Base-by-base conservation (phyloP, 2,329 filamentous ascomycete genomes). In the Diaporthe sp. region DNA sequence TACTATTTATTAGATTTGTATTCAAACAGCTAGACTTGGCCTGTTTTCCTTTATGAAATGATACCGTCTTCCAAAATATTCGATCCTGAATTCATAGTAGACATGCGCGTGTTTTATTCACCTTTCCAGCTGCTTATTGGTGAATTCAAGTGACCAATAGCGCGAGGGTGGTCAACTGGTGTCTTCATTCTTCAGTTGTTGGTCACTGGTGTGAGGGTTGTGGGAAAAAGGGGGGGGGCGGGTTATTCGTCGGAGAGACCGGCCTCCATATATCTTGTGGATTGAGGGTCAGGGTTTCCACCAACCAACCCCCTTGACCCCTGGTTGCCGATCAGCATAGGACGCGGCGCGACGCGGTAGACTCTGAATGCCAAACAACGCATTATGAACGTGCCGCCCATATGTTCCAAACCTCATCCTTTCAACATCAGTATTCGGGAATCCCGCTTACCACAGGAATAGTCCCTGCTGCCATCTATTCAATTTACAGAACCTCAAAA, bases 11-110 rank as follows among this genome's bases (percentile, higher is more conserved):
- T 61, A 42, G 71, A 38, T 30, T 57, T 70, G n/a, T 54, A 35
- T 58, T 73, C 28, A 30, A 73, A 12, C 22, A 55, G 35, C 52
- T 74, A 71, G 42, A 74, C 15, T 47, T 52, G n/a, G 61, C 55
- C 47, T 9, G 33, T 70, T 55, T 47, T 47, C 30, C 50, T 54
- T 70, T 40, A 28, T 35, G 64, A 70, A 69, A 60, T 58, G 52
- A 69, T 57, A 42, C 15, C 38, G n/a, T 68, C 13, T 73, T 58
- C 19, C 15, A 30, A 2, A 19, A 15, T 40, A 28, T 38, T 42
- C 3, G n/a, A 40, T 3, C 5, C 22, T 8, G 6, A 12, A 15
- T 35, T 17, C 42, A 15, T 10, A 25, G 10, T 33, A 13, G 5
- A 17, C 4, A 19, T n/a, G n/a, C n/a, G n/a, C n/a, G 30, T 50